Evolutionary conservation across 2,329 filamentous ascomycete genomes (phyloP).

Genomic region (Neurospora sp.): DNA sequence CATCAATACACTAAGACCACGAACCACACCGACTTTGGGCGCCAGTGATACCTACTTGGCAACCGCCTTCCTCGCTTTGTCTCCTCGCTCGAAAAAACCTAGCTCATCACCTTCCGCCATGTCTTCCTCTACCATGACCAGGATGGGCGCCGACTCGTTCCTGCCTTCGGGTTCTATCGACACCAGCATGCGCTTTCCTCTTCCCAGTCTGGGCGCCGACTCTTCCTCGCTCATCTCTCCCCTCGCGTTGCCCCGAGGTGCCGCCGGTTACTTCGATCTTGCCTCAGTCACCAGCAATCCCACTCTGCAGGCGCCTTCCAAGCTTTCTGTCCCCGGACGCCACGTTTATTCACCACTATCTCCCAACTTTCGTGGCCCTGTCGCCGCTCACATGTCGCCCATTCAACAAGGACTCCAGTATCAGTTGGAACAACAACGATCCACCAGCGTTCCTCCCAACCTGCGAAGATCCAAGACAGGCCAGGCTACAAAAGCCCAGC

Average conservation of each 20-base stretch:
- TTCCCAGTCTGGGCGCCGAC: constrained; percentile 19
- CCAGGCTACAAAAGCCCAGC: not conserved
- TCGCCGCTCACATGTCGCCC: constrained; percentile 13
- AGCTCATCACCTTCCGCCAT: not conserved
- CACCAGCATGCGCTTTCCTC: constrained; percentile 20
- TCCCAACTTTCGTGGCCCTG: constrained; percentile 15
- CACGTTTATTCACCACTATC: constrained; percentile 17
- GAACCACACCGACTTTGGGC: not conserved
- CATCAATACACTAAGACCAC: constrained; percentile 3
- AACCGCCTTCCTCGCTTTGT: not conserved
- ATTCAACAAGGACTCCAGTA: constrained; percentile 14
- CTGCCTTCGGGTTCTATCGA: constrained; percentile 30
- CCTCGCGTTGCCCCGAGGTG: constrained; percentile 26
- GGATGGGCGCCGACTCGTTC: constrained; percentile 32
- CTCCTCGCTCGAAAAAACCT: not conserved
- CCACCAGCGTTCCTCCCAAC: constrained; percentile 24
- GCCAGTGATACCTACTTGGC: not conserved
- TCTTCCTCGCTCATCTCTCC: constrained; percentile 30
- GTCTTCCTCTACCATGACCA: constrained; percentile 26
- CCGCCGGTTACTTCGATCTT: constrained; percentile 30
- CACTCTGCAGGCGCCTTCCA: constrained; percentile 11
- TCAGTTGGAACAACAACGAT: constrained; percentile 20
- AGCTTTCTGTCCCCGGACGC: constrained; percentile 1
- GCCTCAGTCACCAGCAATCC: constrained; percentile 5
- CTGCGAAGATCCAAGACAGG: constrained; percentile 1